Evolutionary conservation across 805 yeast genomes (phyloP), one percentile per base, ranked within the genome.

Genomic region (Nakazawaea wickerhamii): DNA sequence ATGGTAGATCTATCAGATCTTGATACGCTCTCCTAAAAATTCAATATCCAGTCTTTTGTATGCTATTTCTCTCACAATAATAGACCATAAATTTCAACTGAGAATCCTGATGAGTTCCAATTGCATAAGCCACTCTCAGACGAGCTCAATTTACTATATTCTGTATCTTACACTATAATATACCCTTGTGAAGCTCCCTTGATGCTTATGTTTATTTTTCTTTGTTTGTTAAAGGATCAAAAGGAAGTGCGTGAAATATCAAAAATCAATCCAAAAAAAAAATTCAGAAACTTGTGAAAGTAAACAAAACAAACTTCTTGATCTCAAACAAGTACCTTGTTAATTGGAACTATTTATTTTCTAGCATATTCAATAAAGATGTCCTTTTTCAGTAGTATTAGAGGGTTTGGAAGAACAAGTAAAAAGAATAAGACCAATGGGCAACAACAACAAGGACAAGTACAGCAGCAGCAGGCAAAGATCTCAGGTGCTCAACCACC

Each of bases 371-470:
- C 22, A 13, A 14, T 3, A 28, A 33, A 14, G 13, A 66, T 64
- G 70, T 66, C 71, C 6, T 67, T 67, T 41, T 59, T 68, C 44
- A 64, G 55, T 46, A 60, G 69, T 5, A 61, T 67, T 44, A 73
- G 79, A 57, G 81, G 84, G 8, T 75, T 79, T 49, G 81, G 84
- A n/a, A 70, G 84, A 54, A 57, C 60, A 8, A 59, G 58, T 36
- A 63, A 63, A 52, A 63, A 61, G 45, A 52, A 53, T 32, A 60
- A 57, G 40, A 40, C 42, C n/a, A 10, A 11, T 1, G 11, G 33
- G 8, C 40, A 36, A 19, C 38, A 56, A 54, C 6, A 53, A 50
- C 46, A 40, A 27, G 17, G 48, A 45, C 33, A 51, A 43, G 37
- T 45, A 47, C 53, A 7, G 54, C 61, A 44, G 27, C 32, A 30